Base-by-base conservation (phyloP, 177 flowering plant species). In the Telopea speciosissima region DNA sequence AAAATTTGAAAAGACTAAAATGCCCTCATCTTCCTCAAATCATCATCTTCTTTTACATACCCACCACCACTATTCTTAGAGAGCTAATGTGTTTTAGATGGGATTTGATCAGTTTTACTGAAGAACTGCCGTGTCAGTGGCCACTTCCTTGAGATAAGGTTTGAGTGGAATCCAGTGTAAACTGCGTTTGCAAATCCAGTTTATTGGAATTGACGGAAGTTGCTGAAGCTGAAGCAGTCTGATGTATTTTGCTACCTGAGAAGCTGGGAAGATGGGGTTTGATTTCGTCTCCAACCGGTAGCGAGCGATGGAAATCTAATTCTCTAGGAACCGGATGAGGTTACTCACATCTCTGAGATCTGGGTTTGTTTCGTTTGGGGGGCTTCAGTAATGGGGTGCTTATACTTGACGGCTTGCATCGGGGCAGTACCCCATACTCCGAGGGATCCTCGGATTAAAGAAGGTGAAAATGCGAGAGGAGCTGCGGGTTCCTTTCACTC, bases 321-420 rank as follows among this genome's bases (percentile, higher is more conserved):
- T 59, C 54, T 58, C 24, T 66, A 63, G 36, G 31, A 65, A 45
- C 25, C 44, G 59, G 59, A 72, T 71, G 78, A 70, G 58, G 64
- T 58, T 59, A 21, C 12, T 66, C 66, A 49, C 33, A 40, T 63
- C 63, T 80, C 65, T 62, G 52, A 67, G 59, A 60, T 24, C 66
- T 73, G 80, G 80, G 76, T 74, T 72, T 69, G 79, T 16, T 63
- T 54, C 5, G 24, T 62, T 72, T 71, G 26, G 52, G 25, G 14
- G 66, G 67, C 68, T 68, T 60, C 33, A 79, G 84, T 83, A 69
- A 95, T 95, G 99, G 97, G 99, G 65, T 95, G 99, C 75, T 87
- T 88, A 63, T 89, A 91, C 76, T 95, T 97, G 1, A 87, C 83
- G 81, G 74, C 82, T 73, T 95, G 99, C 71, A 86, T 92, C 24